A percentile compares a stretch with the other conserved stretches of the same genome.
phyloP scores from a whole-genome alignment of 2,329 filamentous ascomycete genomes.

The Neopestalotiopsis sp. region DNA sequence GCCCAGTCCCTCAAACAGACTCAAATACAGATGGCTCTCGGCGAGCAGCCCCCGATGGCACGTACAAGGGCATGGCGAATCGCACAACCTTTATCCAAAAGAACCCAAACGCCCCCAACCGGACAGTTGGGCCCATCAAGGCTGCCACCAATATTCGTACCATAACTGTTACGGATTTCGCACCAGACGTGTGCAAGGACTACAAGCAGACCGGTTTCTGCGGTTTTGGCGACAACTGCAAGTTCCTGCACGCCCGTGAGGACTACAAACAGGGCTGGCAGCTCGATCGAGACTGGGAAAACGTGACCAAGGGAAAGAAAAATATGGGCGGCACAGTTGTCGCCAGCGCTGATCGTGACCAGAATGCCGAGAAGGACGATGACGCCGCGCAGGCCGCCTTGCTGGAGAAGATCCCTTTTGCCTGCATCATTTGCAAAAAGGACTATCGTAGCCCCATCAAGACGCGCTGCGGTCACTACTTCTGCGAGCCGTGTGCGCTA shows the following conservation, averaged over 20 bases:
- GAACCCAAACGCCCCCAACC: slow-evolving; percentile 74
- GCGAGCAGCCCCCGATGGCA: slow-evolving; percentile 60
- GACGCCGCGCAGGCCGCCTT: slow-evolving; percentile 69
- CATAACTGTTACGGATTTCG: slow-evolving; percentile 88
- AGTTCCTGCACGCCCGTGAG: slow-evolving; percentile 76
- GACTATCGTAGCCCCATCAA: slow-evolving; percentile 80
- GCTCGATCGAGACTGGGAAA: slow-evolving; percentile 93
- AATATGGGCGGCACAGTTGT: slow-evolving; percentile 65
- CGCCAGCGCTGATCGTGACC: slow-evolving; percentile 59
- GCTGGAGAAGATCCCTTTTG: slow-evolving; percentile 85
- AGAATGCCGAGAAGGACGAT: slow-evolving; percentile 42
- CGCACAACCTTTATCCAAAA: slow-evolving; percentile 78
- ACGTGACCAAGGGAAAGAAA: slow-evolving; percentile 74
- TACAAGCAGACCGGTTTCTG: slow-evolving; percentile 79
- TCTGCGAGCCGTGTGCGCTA: slow-evolving; percentile 89
- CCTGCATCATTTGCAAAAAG: slow-evolving; percentile 83
- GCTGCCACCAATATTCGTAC: slow-evolving; percentile 88
- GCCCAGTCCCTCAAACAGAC: slow-evolving; percentile 38
- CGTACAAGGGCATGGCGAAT: slow-evolving; percentile 77
- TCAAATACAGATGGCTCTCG: slow-evolving; percentile 14
- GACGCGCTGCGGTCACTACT: slow-evolving; percentile 94
- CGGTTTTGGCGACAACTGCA: slow-evolving; percentile 80
- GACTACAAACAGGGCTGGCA: slow-evolving; percentile 95
- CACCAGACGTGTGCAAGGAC: slow-evolving; percentile 94
- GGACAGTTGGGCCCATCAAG: slow-evolving; percentile 84